Conservation (phyloP, 176 grass and related monocot species). For the Bonia amplexicaulis region DNA sequence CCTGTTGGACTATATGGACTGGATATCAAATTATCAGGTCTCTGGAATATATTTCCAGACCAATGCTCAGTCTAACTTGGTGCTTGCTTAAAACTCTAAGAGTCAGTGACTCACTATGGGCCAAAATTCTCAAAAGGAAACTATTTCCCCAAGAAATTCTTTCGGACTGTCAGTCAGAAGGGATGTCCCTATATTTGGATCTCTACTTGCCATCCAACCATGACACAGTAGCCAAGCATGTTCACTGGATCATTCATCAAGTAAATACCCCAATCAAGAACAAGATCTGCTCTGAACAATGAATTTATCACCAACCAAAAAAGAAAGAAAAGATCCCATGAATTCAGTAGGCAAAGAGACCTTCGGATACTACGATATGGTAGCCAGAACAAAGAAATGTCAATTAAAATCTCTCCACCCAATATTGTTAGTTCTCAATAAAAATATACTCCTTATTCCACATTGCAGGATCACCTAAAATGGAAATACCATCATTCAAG, state of each 20-base stretch:
- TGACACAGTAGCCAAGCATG: neutral
- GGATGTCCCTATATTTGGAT: neutral
- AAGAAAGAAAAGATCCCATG: neutral
- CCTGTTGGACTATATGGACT: slow-evolving; percentile 1
- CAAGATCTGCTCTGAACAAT: neutral
- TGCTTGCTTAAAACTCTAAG: neutral
- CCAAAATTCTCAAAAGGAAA: neutral
- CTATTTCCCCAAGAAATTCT: neutral
- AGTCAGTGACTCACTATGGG: neutral
- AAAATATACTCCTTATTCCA: neutral
- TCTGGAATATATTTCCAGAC: neutral
- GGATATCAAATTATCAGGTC: neutral
- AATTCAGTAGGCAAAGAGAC: neutral
- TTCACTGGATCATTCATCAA: neutral
- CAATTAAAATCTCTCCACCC: neutral
- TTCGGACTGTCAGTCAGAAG: neutral
- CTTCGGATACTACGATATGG: neutral
- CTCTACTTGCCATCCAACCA: neutral
- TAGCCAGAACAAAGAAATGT: neutral
- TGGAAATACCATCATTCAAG: neutral
- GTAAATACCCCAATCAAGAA: neutral
- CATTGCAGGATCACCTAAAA: neutral
- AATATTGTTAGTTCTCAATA: neutral
- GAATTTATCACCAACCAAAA: neutral
- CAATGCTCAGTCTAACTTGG: neutral